Percentiles rank a stretch among this genome's conserved stretches.
Conservation (phyloP, 176 grass and related monocot species). For the Puya raimondii region DNA sequence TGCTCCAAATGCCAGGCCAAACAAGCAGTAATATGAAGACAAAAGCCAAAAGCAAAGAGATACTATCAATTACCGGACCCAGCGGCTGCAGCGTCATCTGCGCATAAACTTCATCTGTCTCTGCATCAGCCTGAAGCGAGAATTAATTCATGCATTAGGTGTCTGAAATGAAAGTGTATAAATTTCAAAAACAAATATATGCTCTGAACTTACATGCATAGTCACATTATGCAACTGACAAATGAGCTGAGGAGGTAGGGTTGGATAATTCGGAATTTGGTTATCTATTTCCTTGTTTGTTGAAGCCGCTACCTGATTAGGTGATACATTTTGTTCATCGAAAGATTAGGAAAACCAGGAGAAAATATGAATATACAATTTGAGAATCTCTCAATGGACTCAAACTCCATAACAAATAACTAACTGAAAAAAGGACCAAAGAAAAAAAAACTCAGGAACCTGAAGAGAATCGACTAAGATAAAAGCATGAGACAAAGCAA, state of each 20-base stretch:
- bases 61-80: conserved; percentile 25
- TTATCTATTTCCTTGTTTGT: conserved; percentile 57
- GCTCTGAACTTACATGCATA: conserved; percentile 43
- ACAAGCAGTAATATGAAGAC: too few species aligned
- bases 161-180: conserved; percentile 2
- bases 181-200: background rate
- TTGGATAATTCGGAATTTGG: conserved; percentile 67
- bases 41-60: background rate
- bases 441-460: too few species aligned
- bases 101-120: conserved; percentile 75
- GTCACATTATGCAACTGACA: conserved; percentile 57
- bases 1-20: too few species aligned
- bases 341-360: background rate
- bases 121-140: conserved; percentile 44
- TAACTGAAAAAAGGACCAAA: too few species aligned
- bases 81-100: conserved; percentile 69
- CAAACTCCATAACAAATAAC: too few species aligned
- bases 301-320: conserved; percentile 52
- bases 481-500: too few species aligned
- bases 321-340: background rate
- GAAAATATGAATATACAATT: background rate
- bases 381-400: background rate
- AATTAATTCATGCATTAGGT: conserved; percentile 13
- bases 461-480: too few species aligned
- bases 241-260: conserved; percentile 51